Conservation (phyloP, 306 rosid genomes). For the Astragalus glycyphyllos region DNA sequence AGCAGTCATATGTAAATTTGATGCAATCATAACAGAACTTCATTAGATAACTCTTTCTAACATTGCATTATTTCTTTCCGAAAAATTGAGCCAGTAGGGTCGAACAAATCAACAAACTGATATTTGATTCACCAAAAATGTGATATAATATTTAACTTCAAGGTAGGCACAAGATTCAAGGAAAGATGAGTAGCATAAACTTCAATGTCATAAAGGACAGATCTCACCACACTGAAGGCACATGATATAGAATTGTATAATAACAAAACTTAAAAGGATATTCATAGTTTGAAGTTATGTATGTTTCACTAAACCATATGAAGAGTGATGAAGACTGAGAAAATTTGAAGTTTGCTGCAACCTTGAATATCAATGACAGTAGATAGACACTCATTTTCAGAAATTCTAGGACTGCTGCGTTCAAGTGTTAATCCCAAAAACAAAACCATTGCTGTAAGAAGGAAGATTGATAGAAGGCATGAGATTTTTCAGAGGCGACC, state of each 20-base stretch:
- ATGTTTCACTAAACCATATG: slow-evolving; percentile 15
- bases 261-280: slow-evolving; percentile 30
- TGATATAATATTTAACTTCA: not conserved
- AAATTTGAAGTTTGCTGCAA: slow-evolving; percentile 22
- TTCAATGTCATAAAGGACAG: slow-evolving; percentile 9
- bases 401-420: slow-evolving; percentile 20
- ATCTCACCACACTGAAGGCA: not conserved
- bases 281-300: slow-evolving; percentile 2
- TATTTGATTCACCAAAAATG: slow-evolving; percentile 5
- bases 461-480: slow-evolving; percentile 62
- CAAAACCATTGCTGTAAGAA: slow-evolving; percentile 68
- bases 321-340: not conserved
- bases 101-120: too few relatives aligned
- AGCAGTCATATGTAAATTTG: not conserved
- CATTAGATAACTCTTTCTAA: too few relatives aligned
- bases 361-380: not conserved
- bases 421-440: slow-evolving; percentile 64
- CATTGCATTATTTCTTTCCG: too few relatives aligned
- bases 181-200: slow-evolving; percentile 30
- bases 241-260: slow-evolving; percentile 5
- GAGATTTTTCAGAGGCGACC: slow-evolving; percentile 64
- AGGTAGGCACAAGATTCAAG: slow-evolving; percentile 19
- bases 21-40: slow-evolving; percentile 12
- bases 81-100: too few relatives aligned
- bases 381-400: slow-evolving; percentile 15